Base-by-base conservation (phyloP, 305 asterid genomes). In the Solanum chacoense region DNA sequence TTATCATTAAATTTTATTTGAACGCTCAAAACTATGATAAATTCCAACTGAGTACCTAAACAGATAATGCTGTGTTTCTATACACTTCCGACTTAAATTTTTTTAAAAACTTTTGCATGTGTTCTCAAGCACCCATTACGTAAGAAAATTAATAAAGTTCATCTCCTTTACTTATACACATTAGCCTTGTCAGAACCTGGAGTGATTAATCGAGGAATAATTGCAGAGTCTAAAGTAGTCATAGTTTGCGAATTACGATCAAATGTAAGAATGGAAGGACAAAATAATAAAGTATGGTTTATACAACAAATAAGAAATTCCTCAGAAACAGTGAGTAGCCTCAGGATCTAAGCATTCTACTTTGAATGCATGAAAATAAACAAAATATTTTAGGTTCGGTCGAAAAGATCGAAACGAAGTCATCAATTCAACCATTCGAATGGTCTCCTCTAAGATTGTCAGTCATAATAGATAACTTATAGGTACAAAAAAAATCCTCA, bases 71-170 rank as follows among this genome's bases (percentile, higher is more conserved):
- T 8, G 26, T 59, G 11, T 59, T 59, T 59, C 69, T 59, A 59
- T 59, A 59, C 26, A 59, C 26, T 59, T 59, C 1, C 26, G 12
- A 59, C 69, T 59, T 59, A 8, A 1, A 20, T 1, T 18, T 18
- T 18, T 6, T 1, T 0, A 0, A 1, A 45, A 55, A 55, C 67
- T 55, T 55, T 20, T 55, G 24, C 24, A 20, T 5, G 4, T 55
- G 24, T 55, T 55, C 24, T 59, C 69, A 59, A 59, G 69, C 26
- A 59, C 11, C 12, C 69, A 59, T 59, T 20, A 20, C 11, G 11
- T 8, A 59, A 20, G 26, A 59, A 59, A 22, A 59, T 59, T 59
- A 59, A 22, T 59, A 59, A 20, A 59, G 0, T 20, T 20, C 69
- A 59, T 59, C 69, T 59, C 69, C 11, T 59, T 59, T 59, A 20